Conservation (phyloP, 768 basidiomycete genomes). For the Lentinula detonsa region DNA sequence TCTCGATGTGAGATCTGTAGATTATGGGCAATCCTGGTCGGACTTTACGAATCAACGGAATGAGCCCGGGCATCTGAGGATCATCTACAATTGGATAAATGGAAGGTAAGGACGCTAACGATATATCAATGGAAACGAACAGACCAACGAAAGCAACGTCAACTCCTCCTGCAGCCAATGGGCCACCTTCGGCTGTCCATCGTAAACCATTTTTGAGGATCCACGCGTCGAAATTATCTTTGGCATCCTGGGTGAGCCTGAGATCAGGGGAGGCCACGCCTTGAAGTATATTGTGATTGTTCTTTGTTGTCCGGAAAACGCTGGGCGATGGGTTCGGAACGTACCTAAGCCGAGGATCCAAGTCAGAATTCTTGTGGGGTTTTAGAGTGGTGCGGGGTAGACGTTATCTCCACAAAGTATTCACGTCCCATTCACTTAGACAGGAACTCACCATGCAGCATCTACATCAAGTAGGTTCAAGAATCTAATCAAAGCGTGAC, state of each 20-base stretch:
- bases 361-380: slow-evolving; percentile 6
- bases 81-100: slow-evolving; percentile 42
- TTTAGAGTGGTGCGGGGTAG: neutral
- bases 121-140: slow-evolving; percentile 9
- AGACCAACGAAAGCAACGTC: slow-evolving; percentile 86
- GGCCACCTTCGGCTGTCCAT: slow-evolving; percentile 85
- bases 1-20: slow-evolving; percentile 95
- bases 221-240: slow-evolving; percentile 82
- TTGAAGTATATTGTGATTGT: slow-evolving; percentile 95
- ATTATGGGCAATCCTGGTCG: slow-evolving; percentile 84
- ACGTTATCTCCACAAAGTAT: neutral
- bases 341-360: slow-evolving; percentile 44
- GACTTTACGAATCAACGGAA: slow-evolving; percentile 84
- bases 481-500: slow-evolving; percentile 89
- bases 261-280: slow-evolving; percentile 79
- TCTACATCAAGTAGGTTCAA: slow-evolving; percentile 76
- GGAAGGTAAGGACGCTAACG: neutral
- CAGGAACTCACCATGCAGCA: slow-evolving; percentile 61
- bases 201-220: slow-evolving; percentile 83
- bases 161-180: slow-evolving; percentile 74
- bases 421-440: neutral
- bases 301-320: slow-evolving; percentile 91
- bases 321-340: slow-evolving; percentile 84
- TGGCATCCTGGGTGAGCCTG: slow-evolving; percentile 72
- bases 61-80: slow-evolving; percentile 92